Conservation (phyloP, 306 rosid genomes). For the Prinsepia uniflora region DNA sequence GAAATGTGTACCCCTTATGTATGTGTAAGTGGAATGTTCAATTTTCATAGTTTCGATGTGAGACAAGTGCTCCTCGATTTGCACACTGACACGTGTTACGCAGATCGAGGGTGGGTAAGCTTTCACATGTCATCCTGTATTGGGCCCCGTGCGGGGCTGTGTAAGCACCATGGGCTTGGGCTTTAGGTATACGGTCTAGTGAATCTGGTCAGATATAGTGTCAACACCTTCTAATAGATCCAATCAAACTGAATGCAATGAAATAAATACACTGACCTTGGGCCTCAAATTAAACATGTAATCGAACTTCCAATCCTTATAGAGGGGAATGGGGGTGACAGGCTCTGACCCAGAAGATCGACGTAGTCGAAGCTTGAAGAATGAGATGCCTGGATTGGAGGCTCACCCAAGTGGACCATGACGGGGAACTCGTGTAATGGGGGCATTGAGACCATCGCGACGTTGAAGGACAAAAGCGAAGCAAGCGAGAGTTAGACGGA, state of each 20-base stretch:
- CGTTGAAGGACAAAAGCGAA: slow-evolving; percentile 87
- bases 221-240: not conserved
- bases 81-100: too few species aligned
- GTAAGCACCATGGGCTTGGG: too few species aligned
- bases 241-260: not conserved
- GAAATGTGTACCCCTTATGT: too few species aligned
- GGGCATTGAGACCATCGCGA: slow-evolving; percentile 87
- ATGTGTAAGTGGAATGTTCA: too few species aligned
- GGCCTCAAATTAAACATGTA: slow-evolving; percentile 58
- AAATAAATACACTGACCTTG: slow-evolving; percentile 40
- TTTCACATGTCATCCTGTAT: too few species aligned
- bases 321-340: slow-evolving; percentile 65
- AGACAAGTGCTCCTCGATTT: too few species aligned
- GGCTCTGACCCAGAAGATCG: slow-evolving; percentile 36
- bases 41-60: too few species aligned
- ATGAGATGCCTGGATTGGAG: slow-evolving; percentile 27
- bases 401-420: slow-evolving; percentile 35
- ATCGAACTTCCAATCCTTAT: slow-evolving; percentile 60
- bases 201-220: too few species aligned
- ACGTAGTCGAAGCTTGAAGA: slow-evolving; percentile 48
- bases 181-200: too few species aligned
- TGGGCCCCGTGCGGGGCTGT: too few species aligned
- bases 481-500: slow-evolving; percentile 68
- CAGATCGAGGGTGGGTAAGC: too few species aligned
- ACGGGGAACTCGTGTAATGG: slow-evolving; percentile 63